Conservation (phyloP, 768 basidiomycete genomes). For the Tulasnella sp. region DNA sequence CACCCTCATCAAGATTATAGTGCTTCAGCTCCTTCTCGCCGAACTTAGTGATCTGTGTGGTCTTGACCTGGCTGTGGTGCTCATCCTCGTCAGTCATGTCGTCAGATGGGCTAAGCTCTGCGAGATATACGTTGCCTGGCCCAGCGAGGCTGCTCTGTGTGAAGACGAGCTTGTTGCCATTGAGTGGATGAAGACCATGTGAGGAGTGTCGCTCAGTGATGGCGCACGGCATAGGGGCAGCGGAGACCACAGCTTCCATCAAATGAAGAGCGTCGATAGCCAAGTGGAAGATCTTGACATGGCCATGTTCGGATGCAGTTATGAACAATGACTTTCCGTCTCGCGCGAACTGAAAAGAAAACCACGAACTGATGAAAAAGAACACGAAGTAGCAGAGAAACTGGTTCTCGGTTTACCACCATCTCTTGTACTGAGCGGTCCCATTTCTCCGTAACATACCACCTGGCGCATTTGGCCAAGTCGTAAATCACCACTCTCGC, state of each 20-base stretch:
- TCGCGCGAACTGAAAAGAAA: conserved; percentile 2
- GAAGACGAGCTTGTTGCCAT: conserved; percentile 54
- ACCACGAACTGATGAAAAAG: background rate
- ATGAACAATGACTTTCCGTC: conserved; percentile 7
- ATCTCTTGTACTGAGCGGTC: background rate
- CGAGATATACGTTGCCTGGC: conserved; percentile 70
- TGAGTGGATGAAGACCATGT: conserved; percentile 51
- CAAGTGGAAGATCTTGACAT: conserved; percentile 45
- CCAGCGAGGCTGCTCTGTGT: conserved; percentile 61
- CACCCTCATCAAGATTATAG: conserved; percentile 51
- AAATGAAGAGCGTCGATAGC: background rate
- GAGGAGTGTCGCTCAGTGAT: conserved; percentile 50
- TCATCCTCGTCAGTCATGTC: conserved; percentile 22
- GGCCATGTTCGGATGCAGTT: conserved; percentile 38
- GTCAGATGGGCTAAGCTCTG: conserved; percentile 35
- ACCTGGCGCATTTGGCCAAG: background rate
- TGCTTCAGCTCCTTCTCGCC: conserved; percentile 43
- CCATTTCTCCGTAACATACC: conserved; percentile 4
- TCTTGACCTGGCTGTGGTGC: conserved; percentile 21
- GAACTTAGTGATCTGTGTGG: conserved; percentile 56
- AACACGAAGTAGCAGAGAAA: too few relatives aligned
- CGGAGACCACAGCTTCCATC: too few relatives aligned
- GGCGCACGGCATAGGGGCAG: too few relatives aligned
- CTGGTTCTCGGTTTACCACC: conserved; percentile 20
- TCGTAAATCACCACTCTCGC: conserved; percentile 13